phyloP scores from a whole-genome alignment of 2,329 filamentous ascomycete genomes.

The Ramichloridium luteum region DNA sequence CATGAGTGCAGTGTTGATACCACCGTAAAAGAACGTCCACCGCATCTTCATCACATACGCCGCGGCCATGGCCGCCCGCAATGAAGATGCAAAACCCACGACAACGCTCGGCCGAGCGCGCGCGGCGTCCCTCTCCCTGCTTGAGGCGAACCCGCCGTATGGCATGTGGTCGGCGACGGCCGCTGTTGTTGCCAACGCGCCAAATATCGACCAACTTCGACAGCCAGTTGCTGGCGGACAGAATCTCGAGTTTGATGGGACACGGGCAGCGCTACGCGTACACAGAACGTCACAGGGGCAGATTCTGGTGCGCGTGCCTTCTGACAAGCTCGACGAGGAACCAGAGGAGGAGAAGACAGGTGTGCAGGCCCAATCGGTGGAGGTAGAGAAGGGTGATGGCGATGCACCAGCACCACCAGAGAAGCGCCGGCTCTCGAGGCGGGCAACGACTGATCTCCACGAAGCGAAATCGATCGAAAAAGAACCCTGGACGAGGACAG shows the following conservation, averaged over 20 bases:
- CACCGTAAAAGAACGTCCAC: no score
- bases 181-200: constrained; percentile 25
- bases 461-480: constrained; percentile 1
- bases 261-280: constrained; percentile 7
- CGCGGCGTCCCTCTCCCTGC: constrained; percentile 10
- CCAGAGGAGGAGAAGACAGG: neutral
- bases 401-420: neutral
- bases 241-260: constrained; percentile 24
- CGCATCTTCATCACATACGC: no score
- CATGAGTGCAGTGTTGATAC: no score
- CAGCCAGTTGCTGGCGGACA: constrained; percentile 13
- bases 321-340: neutral
- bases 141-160: constrained; percentile 28
- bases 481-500: neutral
- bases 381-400: neutral
- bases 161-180: constrained; percentile 33
- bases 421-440: neutral
- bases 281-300: constrained; percentile 3
- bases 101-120: neutral
- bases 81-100: constrained; percentile 1
- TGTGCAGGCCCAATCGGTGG: neutral
- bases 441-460: neutral
- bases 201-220: constrained; percentile 29
- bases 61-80: neutral
- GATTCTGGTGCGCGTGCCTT: constrained; percentile 1